Percentiles rank a stretch among this genome's conserved stretches.
phyloP scores from a whole-genome alignment of 2,329 filamentous ascomycete species.

The Remersonia thermophila region DNA sequence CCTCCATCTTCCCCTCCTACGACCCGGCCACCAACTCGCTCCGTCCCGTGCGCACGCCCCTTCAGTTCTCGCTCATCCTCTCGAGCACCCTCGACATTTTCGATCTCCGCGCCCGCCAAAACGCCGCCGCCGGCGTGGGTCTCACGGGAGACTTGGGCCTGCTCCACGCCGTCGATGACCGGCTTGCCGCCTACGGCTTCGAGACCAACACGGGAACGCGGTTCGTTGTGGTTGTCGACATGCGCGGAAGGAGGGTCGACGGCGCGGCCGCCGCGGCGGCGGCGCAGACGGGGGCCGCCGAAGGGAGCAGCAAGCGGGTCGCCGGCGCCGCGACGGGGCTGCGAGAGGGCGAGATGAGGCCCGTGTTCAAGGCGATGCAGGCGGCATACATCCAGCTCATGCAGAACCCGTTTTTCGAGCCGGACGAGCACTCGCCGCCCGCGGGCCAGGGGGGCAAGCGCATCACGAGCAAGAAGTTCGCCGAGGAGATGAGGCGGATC shows the following conservation, averaged over 20 bases:
- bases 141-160: constrained; percentile 79
- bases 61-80: constrained; percentile 85
- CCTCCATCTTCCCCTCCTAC: constrained; percentile 75
- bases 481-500: constrained; percentile 71
- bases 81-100: constrained; percentile 91
- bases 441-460: constrained; percentile 45
- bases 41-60: constrained; percentile 50
- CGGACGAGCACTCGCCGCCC: constrained; percentile 64
- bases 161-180: constrained; percentile 85
- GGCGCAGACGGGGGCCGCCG: constrained; percentile 2
- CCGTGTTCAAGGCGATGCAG: constrained; percentile 84
- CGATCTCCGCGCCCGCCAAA: constrained; percentile 65
- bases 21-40: constrained; percentile 40
- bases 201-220: constrained; percentile 92
- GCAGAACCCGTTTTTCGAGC: constrained; percentile 90
- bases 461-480: constrained; percentile 73
- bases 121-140: constrained; percentile 36
- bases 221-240: constrained; percentile 81
- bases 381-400: constrained; percentile 79
- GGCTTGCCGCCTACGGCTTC: constrained; percentile 87
- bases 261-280: constrained; percentile 12
- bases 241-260: constrained; percentile 55
- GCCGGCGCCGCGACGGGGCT: constrained; percentile 46
- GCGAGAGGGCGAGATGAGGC: constrained; percentile 76
- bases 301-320: constrained; percentile 2